A percentile compares a stretch with the other conserved stretches of the same genome.
These are phyloP conservation scores for Phylloporus rhodoxanthus DNA, from an alignment of 768 basidiomycete species.

Conservation along the genomic window DNA sequence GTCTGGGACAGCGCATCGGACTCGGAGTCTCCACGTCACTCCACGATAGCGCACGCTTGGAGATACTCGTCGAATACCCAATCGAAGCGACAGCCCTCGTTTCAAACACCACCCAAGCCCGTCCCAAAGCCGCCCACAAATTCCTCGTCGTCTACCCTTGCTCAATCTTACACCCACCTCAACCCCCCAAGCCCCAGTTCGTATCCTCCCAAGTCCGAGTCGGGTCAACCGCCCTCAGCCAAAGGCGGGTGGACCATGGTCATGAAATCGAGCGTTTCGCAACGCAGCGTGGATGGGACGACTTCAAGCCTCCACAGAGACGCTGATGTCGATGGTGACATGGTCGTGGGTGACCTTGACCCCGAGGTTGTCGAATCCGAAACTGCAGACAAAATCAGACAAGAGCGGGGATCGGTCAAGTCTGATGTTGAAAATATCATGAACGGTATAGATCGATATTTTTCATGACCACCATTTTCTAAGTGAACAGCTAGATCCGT, in stretches of 20 bases:
- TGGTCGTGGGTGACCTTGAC: slow-evolving; percentile 74
- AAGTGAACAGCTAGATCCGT: slow-evolving; percentile 46
- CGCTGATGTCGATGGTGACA: slow-evolving; percentile 67
- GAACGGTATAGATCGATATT: slow-evolving; percentile 47
- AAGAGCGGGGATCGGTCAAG: slow-evolving; percentile 47
- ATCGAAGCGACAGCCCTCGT: slow-evolving; percentile 26
- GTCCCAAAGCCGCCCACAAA: slow-evolving; percentile 44
- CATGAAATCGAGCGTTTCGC: slow-evolving; percentile 35
- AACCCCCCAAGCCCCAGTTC: slow-evolving; percentile 69
- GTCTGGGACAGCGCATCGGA: slow-evolving; percentile 83
- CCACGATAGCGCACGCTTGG: slow-evolving; percentile 46
- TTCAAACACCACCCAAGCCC: slow-evolving; percentile 45
- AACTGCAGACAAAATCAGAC: slow-evolving; percentile 37
- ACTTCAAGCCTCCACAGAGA: slow-evolving; percentile 37
- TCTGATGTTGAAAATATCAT: slow-evolving; percentile 71
- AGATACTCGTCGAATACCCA: slow-evolving; percentile 26
- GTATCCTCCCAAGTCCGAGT: slow-evolving; percentile 55
- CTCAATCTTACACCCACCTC: slow-evolving; percentile 79
- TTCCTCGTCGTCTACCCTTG: slow-evolving; percentile 62
- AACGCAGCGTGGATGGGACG: slow-evolving; percentile 21
- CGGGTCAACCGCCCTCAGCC: slow-evolving; percentile 34
- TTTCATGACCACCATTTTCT: slow-evolving; percentile 21
- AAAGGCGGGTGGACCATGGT: slow-evolving; percentile 80
- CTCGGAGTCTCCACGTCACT: slow-evolving; percentile 60
- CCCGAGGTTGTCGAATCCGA: slow-evolving; percentile 39